These are phyloP conservation scores for Pleurotus tuber-regium DNA, from an alignment of 768 basidiomycete species.

Conservation along the genomic window DNA sequence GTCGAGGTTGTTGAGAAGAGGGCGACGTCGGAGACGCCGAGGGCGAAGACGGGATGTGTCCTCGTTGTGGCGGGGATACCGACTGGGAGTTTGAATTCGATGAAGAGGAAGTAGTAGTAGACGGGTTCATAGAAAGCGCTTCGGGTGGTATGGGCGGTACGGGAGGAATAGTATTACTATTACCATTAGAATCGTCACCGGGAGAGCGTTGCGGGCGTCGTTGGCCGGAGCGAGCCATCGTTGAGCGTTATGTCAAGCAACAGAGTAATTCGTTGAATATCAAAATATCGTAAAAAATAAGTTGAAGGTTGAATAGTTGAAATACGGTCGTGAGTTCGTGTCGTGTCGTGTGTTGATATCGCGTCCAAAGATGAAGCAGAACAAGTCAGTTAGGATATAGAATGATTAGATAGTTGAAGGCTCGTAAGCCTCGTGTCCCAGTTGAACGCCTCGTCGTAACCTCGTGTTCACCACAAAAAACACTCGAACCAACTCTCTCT, in stretches of 20 bases:
- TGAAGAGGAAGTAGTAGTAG: slow-evolving; percentile 2
- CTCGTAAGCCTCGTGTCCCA: slow-evolving; percentile 4
- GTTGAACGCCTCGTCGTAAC: slow-evolving; percentile 10
- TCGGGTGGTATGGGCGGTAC: slow-evolving; percentile 3
- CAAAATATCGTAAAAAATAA: background rate
- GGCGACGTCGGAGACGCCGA: background rate
- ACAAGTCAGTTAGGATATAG: background rate
- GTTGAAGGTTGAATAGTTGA: background rate
- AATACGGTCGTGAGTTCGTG: background rate
- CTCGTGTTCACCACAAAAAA: slow-evolving; percentile 11
- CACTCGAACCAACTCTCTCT: slow-evolving; percentile 6
- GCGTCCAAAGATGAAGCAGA: background rate
- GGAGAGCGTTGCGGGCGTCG: slow-evolving; percentile 2
- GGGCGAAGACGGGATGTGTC: no score
- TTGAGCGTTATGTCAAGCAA: background rate
- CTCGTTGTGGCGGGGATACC: no score
- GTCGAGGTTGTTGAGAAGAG: slow-evolving; percentile 7
- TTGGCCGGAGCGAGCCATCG: background rate
- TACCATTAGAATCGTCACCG: no score
- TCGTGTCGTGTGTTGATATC: background rate
- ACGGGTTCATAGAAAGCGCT: background rate
- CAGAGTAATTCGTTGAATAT: background rate
- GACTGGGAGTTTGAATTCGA: background rate
- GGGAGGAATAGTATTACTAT: no score
- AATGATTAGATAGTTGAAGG: slow-evolving; percentile 7